These are phyloP conservation scores for Trifolium fragiferum DNA, from an alignment of 306 rosid species.

Conservation along the genomic window DNA sequence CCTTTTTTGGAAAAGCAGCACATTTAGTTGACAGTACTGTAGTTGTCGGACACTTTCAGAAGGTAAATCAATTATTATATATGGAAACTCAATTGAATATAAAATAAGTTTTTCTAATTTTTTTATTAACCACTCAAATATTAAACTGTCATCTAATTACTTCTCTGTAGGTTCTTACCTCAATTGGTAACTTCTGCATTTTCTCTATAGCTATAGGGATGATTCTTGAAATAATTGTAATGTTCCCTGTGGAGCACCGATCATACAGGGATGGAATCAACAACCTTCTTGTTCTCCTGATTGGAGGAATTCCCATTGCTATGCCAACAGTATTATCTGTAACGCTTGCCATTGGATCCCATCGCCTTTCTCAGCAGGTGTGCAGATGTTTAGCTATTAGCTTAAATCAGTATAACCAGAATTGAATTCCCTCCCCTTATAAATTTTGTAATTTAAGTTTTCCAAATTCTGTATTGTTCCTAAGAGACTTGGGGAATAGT, in stretches of 20 bases:
- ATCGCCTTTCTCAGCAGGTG: constrained; percentile 94
- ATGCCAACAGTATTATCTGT: constrained; percentile 96
- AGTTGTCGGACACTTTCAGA: constrained; percentile 82
- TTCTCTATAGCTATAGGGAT: constrained; percentile 91
- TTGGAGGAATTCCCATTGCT: constrained; percentile 96
- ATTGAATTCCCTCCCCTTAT: not conserved
- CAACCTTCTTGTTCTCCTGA: constrained; percentile 92
- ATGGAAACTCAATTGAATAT: constrained; percentile 15
- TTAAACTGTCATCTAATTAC: constrained; percentile 14
- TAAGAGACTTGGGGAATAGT: not conserved
- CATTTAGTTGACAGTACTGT: constrained; percentile 75
- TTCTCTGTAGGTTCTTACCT: constrained; percentile 75
- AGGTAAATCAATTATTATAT: constrained; percentile 49
- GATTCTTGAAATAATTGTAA: constrained; percentile 83
- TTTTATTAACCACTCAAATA: constrained; percentile 11
- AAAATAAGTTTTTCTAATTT: not conserved
- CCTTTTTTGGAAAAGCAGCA: constrained; percentile 90
- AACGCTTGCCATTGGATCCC: constrained; percentile 91
- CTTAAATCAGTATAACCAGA: constrained; percentile 2
- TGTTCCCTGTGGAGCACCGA: constrained; percentile 80
- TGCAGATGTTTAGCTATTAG: constrained; percentile 29
- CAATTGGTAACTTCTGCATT: constrained; percentile 91
- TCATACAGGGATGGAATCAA: constrained; percentile 86
- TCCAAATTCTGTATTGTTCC: not conserved
- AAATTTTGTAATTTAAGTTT: not conserved